These are phyloP conservation scores for Trichoderma orchidacearum DNA, from an alignment of 495 filamentous ascomycete genomes.

Conservation along the genomic window DNA sequence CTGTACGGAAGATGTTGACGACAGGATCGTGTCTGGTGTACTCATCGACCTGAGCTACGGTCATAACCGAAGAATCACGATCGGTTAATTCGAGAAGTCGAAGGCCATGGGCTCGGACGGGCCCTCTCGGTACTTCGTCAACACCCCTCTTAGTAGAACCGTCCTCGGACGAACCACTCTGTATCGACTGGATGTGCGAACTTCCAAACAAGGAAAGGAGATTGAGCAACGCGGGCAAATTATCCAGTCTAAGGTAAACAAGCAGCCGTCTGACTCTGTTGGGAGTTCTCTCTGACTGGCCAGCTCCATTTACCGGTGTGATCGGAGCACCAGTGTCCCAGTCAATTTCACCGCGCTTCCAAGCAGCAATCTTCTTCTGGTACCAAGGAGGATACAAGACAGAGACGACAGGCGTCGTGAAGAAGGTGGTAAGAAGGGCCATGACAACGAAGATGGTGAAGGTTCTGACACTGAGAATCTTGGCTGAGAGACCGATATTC, in stretches of 20 bases:
- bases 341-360: slow-evolving; percentile 84
- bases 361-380: slow-evolving; percentile 80
- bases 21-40: slow-evolving; percentile 71
- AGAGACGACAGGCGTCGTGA: slow-evolving; percentile 72
- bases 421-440: slow-evolving; percentile 81
- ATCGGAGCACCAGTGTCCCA: slow-evolving; percentile 50
- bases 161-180: slow-evolving; percentile 8
- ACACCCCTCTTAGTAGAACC: slow-evolving; percentile 7
- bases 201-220: slow-evolving; percentile 62
- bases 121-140: slow-evolving; percentile 7
- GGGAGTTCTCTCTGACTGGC: slow-evolving; percentile 17
- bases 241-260: slow-evolving; percentile 71
- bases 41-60: slow-evolving; percentile 71
- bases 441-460: slow-evolving; percentile 99
- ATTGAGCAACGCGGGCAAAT: slow-evolving; percentile 72
- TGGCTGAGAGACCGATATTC: slow-evolving; percentile 92
- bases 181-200: background rate
- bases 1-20: slow-evolving; percentile 80
- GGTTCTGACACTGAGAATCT: slow-evolving; percentile 71
- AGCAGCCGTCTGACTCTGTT: slow-evolving; percentile 31
- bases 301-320: slow-evolving; percentile 6
- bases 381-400: slow-evolving; percentile 79
- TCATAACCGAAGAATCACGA: slow-evolving; percentile 90
- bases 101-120: slow-evolving; percentile 72
- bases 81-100: slow-evolving; percentile 83